These are phyloP conservation scores for Phytophthora uliginosa DNA, from an alignment of 352 stramenopile species.

Conservation along the genomic window DNA sequence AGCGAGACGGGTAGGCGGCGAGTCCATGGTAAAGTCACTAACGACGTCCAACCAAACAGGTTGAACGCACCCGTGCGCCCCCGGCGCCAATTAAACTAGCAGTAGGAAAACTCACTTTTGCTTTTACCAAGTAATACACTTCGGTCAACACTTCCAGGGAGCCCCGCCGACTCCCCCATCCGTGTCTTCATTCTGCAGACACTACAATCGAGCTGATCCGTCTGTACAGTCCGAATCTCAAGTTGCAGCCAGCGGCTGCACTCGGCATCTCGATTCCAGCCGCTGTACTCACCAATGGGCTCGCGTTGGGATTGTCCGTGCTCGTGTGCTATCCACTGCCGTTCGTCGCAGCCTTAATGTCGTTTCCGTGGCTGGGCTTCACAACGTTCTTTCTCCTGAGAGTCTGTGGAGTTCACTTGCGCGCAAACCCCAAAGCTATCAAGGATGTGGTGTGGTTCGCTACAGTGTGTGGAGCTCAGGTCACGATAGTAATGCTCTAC, in stretches of 20 bases:
- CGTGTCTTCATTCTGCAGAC: too few relatives aligned
- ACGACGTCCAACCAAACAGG: too few relatives aligned
- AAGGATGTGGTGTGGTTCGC: slow-evolving; percentile 27
- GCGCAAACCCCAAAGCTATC: slow-evolving; percentile 17
- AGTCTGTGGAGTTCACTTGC: slow-evolving; percentile 23
- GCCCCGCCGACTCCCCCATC: too few relatives aligned
- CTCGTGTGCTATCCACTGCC: slow-evolving; percentile 28
- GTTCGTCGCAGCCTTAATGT: slow-evolving; percentile 17
- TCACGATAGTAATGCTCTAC: slow-evolving; percentile 20
- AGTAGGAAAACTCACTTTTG: too few relatives aligned
- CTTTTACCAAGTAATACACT: too few relatives aligned
- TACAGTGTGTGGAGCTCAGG: slow-evolving; percentile 19
- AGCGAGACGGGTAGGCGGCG: too few relatives aligned
- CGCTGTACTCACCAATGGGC: slow-evolving; percentile 8
- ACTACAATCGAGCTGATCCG: slow-evolving; percentile 36
- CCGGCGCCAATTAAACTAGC: too few relatives aligned
- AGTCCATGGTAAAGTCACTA: too few relatives aligned
- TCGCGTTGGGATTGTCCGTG: slow-evolving; percentile 5
- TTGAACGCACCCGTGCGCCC: too few relatives aligned
- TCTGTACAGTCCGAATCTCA: slow-evolving; percentile 30
- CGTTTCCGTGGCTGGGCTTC: slow-evolving; percentile 28
- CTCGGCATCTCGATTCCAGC: slow-evolving; percentile 22
- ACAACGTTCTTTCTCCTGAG: slow-evolving; percentile 18
- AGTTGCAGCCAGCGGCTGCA: neutral
- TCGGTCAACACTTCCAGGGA: too few relatives aligned